Evolutionary conservation across 305 asterid species (phyloP).

Genomic region (Solanum hybrid): DNA sequence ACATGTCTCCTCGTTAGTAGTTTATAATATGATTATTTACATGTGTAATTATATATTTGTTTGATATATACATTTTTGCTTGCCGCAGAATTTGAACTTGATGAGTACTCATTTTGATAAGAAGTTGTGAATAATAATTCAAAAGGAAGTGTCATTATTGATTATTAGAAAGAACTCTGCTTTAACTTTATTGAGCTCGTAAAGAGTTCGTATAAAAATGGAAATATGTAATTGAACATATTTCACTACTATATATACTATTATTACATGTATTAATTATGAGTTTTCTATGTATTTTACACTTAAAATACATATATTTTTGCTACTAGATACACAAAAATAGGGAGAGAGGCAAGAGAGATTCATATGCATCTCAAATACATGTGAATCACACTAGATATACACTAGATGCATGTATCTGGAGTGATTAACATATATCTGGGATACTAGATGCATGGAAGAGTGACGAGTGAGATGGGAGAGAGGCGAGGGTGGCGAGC

Average conservation of each 20-base stretch:
- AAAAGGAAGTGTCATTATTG: not conserved
- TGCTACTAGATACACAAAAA: not conserved
- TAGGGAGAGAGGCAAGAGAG: not conserved
- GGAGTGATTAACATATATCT: not conserved
- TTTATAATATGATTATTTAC: not conserved
- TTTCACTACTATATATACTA: too few species aligned
- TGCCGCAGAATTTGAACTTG: not conserved
- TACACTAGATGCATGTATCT: not conserved
- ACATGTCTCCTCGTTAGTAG: not conserved
- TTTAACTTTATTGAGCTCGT: too few species aligned
- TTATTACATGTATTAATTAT: too few species aligned
- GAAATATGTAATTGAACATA: not conserved
- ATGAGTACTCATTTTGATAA: not conserved
- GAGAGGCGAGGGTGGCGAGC: not conserved
- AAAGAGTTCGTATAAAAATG: not conserved
- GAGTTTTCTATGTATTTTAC: not conserved
- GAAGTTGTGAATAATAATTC: not conserved
- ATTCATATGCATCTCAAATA: not conserved
- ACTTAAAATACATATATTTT: too few species aligned
- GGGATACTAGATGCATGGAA: not conserved
- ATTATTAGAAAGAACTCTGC: not conserved
- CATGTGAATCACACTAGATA: not conserved
- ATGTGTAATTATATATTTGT: not conserved
- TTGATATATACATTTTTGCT: not conserved
- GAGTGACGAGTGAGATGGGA: not conserved